Evolutionary conservation across 257 asterid genomes (phyloP).

Genomic region (Thymus quinquecostatus): DNA sequence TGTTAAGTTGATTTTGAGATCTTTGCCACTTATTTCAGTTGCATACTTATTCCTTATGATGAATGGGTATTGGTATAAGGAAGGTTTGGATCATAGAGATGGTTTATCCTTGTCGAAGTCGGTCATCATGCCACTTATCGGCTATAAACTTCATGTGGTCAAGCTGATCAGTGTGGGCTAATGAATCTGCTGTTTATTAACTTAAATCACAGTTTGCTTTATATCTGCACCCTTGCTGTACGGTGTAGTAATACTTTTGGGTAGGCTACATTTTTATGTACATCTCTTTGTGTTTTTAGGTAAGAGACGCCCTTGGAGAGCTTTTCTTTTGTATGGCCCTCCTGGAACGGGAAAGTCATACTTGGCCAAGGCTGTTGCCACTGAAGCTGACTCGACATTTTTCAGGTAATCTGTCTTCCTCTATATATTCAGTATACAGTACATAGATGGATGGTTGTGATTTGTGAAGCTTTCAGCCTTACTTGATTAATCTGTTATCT

Average conservation of each 20-base stretch:
- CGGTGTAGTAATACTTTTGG: constrained; percentile 16
- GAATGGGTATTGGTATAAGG: too few relatives aligned
- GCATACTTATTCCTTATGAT: too few relatives aligned
- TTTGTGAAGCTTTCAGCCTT: constrained; percentile 14
- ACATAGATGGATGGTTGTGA: constrained; percentile 1
- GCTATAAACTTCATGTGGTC: neutral
- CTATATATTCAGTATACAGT: constrained; percentile 1
- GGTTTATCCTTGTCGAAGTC: neutral
- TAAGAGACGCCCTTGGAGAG: constrained; percentile 95
- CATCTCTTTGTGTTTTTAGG: constrained; percentile 9
- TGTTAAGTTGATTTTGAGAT: too few relatives aligned
- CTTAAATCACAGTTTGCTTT: constrained; percentile 7
- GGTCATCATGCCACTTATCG: neutral
- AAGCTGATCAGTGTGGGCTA: neutral
- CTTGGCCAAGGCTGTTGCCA: constrained; percentile 99
- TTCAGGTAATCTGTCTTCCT: constrained; percentile 63
- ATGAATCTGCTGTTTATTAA: neutral
- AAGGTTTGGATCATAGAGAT: too few relatives aligned
- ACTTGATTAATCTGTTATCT: constrained; percentile 17
- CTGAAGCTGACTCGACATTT: constrained; percentile 98
- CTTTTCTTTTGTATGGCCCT: constrained; percentile 97
- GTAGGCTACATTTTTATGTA: neutral
- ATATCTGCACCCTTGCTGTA: neutral
- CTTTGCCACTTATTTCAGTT: too few relatives aligned
- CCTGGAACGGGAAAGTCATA: constrained; percentile 99